Evolutionary conservation across 2,329 filamentous ascomycete genomes (phyloP).

Genomic region (Fusarium marasasianum): DNA sequence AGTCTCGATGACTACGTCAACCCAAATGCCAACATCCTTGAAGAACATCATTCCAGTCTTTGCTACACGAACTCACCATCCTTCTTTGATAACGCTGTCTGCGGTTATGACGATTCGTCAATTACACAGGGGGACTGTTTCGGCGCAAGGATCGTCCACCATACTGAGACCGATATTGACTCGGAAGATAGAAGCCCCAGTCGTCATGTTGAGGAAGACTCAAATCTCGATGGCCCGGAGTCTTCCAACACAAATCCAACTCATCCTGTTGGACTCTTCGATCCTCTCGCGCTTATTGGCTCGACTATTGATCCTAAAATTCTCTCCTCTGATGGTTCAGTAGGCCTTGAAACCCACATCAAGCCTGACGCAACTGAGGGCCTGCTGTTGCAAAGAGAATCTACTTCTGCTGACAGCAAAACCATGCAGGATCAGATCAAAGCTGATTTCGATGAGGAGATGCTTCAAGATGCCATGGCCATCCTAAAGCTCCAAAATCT

Average conservation of each 20-base stretch:
- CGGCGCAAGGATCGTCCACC: background rate
- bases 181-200: background rate
- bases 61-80: background rate
- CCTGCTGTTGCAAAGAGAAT: background rate
- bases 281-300: background rate
- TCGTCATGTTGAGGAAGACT: background rate
- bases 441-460: background rate
- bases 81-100: background rate
- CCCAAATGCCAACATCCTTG: background rate
- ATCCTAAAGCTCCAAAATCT: background rate
- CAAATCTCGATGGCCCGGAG: background rate
- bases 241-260: background rate
- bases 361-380: background rate
- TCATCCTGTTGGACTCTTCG: background rate
- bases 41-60: background rate
- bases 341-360: background rate
- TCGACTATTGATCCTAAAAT: background rate
- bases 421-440: background rate
- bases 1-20: background rate
- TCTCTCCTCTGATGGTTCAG: background rate
- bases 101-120: background rate
- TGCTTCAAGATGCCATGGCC: conserved; percentile 6
- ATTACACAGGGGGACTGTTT: background rate
- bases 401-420: background rate
- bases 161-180: background rate